Evolutionary conservation across 2,329 filamentous ascomycete genomes (phyloP).

Genomic region (Hypoxylon sp.): DNA sequence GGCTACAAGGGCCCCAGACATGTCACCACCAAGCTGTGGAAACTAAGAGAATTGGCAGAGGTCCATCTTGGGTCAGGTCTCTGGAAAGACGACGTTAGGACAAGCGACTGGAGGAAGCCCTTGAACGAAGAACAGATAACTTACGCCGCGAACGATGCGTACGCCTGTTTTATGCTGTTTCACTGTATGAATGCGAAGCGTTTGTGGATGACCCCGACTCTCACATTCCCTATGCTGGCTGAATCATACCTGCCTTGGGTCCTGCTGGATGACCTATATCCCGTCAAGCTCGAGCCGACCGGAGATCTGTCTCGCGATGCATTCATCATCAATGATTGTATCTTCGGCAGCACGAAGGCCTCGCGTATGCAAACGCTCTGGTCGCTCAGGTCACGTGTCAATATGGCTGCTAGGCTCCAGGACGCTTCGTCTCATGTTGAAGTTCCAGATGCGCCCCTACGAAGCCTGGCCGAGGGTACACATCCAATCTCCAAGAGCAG

Average conservation of each 20-base stretch:
- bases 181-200: slow-evolving; percentile 46
- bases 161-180: slow-evolving; percentile 47
- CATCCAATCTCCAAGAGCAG: too few species aligned
- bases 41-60: slow-evolving; percentile 38
- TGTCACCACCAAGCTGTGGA: slow-evolving; percentile 36
- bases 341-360: too few species aligned
- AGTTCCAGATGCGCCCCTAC: too few species aligned
- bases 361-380: too few species aligned
- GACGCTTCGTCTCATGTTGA: too few species aligned
- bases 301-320: too few species aligned
- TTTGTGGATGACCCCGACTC: slow-evolving; percentile 36
- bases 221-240: slow-evolving; percentile 37
- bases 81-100: slow-evolving; percentile 38
- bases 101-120: slow-evolving; percentile 42
- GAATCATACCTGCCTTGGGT: slow-evolving; percentile 37
- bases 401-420: too few species aligned
- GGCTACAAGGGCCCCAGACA: slow-evolving; percentile 6
- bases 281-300: too few species aligned
- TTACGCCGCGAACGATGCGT: slow-evolving; percentile 47
- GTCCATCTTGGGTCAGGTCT: slow-evolving; percentile 43
- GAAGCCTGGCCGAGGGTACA: too few species aligned
- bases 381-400: too few species aligned
- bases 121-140: slow-evolving; percentile 33
- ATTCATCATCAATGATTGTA: too few species aligned
- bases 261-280: too few species aligned